Base-by-base conservation (phyloP, 345 rosid species). In the Dipteronia dyeriana region DNA sequence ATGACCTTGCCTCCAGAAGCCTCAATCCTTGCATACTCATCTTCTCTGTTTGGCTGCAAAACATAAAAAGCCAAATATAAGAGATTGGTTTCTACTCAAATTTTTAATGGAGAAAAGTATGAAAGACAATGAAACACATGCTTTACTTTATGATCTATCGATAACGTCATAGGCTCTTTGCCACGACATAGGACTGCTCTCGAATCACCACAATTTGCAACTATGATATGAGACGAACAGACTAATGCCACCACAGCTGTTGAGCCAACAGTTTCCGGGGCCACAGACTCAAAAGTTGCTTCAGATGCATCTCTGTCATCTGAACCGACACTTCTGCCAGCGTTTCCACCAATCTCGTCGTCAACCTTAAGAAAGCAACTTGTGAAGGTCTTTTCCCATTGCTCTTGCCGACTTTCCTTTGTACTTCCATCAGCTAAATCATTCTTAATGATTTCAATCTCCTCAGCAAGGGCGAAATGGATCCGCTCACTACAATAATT, bases 161-260 rank as follows among this genome's bases (percentile, higher is more conserved):
- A 95, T 71, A 95, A 76, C 17, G 97, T 87, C 84, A 91, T 75
- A 23, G 93, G 77, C 69, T 91, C 95, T 88, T 91, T 95, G 74
- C 98, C 97, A 26, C 97, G 97, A 78, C 85, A 84, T 77, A 95
- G 79, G 76, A 95, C 98, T 12, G 97, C 98, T 82, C 97, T 86
- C 14, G 98, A 95, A 84, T 95, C 97, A 61, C 97, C 98, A 79
- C 98, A 95, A 82, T 95, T 95, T 70, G 94, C 90, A 66, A 93
- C 94, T 69, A 95, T 85, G 51, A 95, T 86, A 80, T 92, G 99
- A 22, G 99, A 95, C 17, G 99, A 93, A 75, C 94, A 93, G 60
- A 95, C 91, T 75, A 92, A 75, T 38, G 97, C 99, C 75, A 95
- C 97, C 76, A 93, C 92, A 76, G 99, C 97, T 45, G 99, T 95